These are phyloP conservation scores for Babesia bovis DNA, from an alignment of 169 alveolate genomes.

Conservation along the genomic window DNA sequence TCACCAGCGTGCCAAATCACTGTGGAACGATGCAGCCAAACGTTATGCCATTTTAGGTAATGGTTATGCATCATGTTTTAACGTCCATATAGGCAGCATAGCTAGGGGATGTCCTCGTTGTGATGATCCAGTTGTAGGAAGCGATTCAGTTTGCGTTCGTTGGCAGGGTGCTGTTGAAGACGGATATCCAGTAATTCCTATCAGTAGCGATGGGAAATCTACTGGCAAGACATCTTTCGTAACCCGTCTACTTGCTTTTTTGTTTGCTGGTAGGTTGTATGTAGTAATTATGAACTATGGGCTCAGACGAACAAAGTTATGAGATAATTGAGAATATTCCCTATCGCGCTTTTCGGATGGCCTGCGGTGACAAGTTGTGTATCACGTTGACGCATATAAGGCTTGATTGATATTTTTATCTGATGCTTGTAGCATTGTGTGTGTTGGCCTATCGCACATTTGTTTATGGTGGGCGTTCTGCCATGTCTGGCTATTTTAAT, in stretches of 20 bases:
- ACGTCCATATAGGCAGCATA: constrained; percentile 71
- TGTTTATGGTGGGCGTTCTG: neutral
- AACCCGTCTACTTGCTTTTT: constrained; percentile 85
- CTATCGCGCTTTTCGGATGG: constrained; percentile 85
- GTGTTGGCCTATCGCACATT: neutral
- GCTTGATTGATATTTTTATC: constrained; percentile 3
- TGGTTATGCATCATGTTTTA: neutral
- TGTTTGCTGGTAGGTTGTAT: constrained; percentile 80
- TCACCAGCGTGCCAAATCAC: constrained; percentile 89
- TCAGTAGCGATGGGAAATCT: constrained; percentile 81
- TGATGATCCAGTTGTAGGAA: constrained; percentile 88
- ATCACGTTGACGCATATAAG: constrained; percentile 88
- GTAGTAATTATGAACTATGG: neutral
- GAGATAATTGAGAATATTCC: constrained; percentile 83
- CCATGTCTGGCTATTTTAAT: neutral
- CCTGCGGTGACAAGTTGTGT: constrained; percentile 86
- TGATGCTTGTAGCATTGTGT: neutral
- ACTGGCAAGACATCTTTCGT: constrained; percentile 84
- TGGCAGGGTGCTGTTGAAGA: constrained; percentile 88
- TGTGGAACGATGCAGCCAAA: constrained; percentile 85
- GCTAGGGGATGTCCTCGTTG: constrained; percentile 81
- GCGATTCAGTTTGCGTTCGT: constrained; percentile 84
- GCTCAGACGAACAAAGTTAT: constrained; percentile 85
- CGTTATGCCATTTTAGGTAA: constrained; percentile 81
- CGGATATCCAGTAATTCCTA: constrained; percentile 83